A percentile compares a stretch with the other conserved stretches of the same genome.
These are phyloP conservation scores for Immersiella caudata DNA, from an alignment of 495 filamentous ascomycete genomes.

Conservation along the genomic window DNA sequence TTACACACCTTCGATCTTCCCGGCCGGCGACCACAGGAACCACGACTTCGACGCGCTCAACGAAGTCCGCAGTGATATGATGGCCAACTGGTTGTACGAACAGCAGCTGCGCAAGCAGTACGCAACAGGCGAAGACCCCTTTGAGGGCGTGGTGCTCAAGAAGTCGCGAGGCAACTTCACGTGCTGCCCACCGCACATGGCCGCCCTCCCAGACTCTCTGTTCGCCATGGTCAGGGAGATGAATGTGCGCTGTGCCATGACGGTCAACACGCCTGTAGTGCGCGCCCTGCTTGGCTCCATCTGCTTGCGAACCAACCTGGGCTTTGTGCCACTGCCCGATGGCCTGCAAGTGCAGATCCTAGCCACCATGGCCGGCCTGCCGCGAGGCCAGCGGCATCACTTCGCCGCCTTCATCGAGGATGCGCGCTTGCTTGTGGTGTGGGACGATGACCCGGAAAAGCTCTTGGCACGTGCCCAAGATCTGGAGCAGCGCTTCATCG, in stretches of 20 bases:
- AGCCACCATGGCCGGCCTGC: constrained; percentile 55
- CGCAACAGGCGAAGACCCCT: constrained; percentile 52
- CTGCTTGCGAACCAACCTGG: constrained; percentile 33
- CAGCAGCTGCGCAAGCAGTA: constrained; percentile 62
- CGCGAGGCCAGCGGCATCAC: constrained; percentile 63
- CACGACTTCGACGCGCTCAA: constrained; percentile 42
- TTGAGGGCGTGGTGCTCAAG: constrained; percentile 65
- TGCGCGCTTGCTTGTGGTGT: constrained; percentile 60
- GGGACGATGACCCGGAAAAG: constrained; percentile 65
- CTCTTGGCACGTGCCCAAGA: constrained; percentile 52
- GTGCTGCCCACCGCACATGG: constrained; percentile 58
- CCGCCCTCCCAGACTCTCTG: constrained; percentile 49
- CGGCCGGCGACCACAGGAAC: constrained; percentile 51
- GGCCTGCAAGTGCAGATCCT: constrained; percentile 65
- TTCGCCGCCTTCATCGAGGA: constrained; percentile 69
- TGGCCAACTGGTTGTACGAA: constrained; percentile 64
- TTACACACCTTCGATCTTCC: constrained; percentile 46
- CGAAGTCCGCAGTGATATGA: constrained; percentile 61
- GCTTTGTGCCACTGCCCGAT: constrained; percentile 58
- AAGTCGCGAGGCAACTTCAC: constrained; percentile 56
- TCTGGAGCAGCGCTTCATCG: constrained; percentile 57
- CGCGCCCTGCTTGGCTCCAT: constrained; percentile 31
- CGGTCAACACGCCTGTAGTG: constrained; percentile 38
- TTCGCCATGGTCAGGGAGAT: constrained; percentile 55
- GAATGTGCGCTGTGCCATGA: constrained; percentile 54